Evolutionary conservation across 768 basidiomycete species (phyloP).

Genomic region (Xerocomellus chrysenteron): DNA sequence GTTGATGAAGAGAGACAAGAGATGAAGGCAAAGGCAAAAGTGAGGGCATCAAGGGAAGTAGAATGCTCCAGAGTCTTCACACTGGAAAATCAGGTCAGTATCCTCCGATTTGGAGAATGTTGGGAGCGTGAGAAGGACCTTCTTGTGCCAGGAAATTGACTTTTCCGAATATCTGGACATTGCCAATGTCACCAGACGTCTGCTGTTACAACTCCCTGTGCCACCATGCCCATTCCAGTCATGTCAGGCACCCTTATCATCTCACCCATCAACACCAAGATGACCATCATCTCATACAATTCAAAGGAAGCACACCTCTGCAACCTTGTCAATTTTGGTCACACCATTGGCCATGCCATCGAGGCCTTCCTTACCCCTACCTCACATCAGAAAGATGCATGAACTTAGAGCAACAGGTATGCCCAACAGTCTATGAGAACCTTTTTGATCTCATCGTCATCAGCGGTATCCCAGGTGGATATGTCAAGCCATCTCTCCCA

Average conservation of each 20-base stretch:
- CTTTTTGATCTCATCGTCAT: slow-evolving; percentile 79
- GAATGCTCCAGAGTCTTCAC: too few relatives aligned
- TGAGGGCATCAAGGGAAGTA: too few relatives aligned
- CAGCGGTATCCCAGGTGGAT: slow-evolving; percentile 53
- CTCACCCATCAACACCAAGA: slow-evolving; percentile 92
- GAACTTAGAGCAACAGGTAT: slow-evolving; percentile 91
- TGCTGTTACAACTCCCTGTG: too few relatives aligned
- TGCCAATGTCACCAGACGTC: too few relatives aligned
- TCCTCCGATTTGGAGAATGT: too few relatives aligned
- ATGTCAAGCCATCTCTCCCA: slow-evolving; percentile 44
- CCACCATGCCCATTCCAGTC: too few relatives aligned
- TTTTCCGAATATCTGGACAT: too few relatives aligned
- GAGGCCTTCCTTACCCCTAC: slow-evolving; percentile 96
- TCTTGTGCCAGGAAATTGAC: too few relatives aligned
- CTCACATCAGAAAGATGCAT: slow-evolving; percentile 86
- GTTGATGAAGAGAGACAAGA: too few relatives aligned
- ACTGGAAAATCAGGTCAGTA: too few relatives aligned
- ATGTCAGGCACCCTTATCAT: slow-evolving; percentile 87
- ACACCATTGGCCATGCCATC: slow-evolving; percentile 97
- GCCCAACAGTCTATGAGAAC: slow-evolving; percentile 70
- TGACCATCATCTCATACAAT: slow-evolving; percentile 95
- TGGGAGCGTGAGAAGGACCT: too few relatives aligned
- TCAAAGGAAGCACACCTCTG: slow-evolving; percentile 95
- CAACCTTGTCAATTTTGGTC: slow-evolving; percentile 98
- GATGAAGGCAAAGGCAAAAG: too few relatives aligned